Evolutionary conservation across 345 rosid species (phyloP).

Genomic region (Eucalyptus victrix): DNA sequence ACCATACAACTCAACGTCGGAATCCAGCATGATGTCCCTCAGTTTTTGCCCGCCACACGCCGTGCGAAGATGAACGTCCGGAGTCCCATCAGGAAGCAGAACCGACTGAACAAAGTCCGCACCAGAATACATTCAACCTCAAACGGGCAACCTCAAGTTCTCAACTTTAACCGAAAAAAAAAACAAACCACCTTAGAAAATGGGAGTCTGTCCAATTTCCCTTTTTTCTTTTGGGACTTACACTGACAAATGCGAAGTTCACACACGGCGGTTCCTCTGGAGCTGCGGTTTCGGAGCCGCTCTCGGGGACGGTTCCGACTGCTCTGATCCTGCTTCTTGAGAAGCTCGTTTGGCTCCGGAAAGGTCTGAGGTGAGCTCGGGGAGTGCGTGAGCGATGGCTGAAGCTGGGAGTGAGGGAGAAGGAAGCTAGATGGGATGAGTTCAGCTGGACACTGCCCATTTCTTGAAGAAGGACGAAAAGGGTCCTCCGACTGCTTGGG

Average conservation of each 20-base stretch:
- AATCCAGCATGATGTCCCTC: slow-evolving; percentile 82
- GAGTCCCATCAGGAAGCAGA: slow-evolving; percentile 80
- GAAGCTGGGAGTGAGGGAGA: not conserved
- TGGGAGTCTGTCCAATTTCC: not conserved
- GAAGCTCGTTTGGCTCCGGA: slow-evolving; percentile 1
- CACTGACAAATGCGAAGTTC: slow-evolving; percentile 76
- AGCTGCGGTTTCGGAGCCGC: slow-evolving; percentile 12
- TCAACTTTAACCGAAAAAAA: not conserved
- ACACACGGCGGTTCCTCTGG: slow-evolving; percentile 48
- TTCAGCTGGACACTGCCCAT: slow-evolving; percentile 58
- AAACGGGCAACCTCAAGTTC: not conserved
- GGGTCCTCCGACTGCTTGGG: too few species aligned
- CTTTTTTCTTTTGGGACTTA: slow-evolving; percentile 1
- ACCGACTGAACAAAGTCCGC: slow-evolving; percentile 40
- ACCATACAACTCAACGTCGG: slow-evolving; percentile 76
- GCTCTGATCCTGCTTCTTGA: slow-evolving; percentile 22
- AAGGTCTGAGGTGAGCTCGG: slow-evolving; percentile 1
- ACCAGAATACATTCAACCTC: not conserved
- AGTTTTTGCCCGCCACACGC: slow-evolving; percentile 80
- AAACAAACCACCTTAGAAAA: not conserved
- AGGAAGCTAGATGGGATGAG: slow-evolving; percentile 35
- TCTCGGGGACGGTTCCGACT: slow-evolving; percentile 30
- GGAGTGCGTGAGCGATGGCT: not conserved
- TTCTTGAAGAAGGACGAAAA: not conserved
- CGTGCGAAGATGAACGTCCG: slow-evolving; percentile 66